phyloP scores from a whole-genome alignment of 2,329 filamentous ascomycete species.

The Sporothrix pallida region DNA sequence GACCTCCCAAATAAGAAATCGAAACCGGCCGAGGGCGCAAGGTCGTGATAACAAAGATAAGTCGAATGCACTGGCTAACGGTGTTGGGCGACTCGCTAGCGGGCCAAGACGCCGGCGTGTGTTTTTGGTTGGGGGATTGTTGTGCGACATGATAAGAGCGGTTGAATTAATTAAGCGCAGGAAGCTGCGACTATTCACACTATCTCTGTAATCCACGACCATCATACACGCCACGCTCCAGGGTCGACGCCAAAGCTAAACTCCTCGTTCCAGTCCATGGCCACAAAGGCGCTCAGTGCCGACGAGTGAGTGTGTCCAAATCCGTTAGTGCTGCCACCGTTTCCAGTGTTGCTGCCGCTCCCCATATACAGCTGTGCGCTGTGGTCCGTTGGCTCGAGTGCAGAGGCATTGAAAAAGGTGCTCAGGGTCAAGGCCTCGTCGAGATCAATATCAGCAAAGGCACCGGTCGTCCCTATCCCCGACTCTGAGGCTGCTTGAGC shows the following conservation, averaged over 20 bases:
- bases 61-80: neutral
- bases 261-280: constrained; percentile 31
- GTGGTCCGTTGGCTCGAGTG: constrained; percentile 4
- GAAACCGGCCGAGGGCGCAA: constrained; percentile 2
- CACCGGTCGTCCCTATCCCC: neutral
- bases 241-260: constrained; percentile 23
- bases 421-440: constrained; percentile 26
- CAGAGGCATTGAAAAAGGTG: constrained; percentile 24
- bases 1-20: neutral
- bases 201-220: neutral
- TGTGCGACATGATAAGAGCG: constrained; percentile 2
- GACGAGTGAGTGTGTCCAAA: neutral
- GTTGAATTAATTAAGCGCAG: constrained; percentile 11
- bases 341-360: neutral
- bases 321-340: neutral
- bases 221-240: neutral
- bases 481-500: neutral
- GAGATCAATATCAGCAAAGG: constrained; percentile 21
- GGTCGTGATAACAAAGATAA: neutral
- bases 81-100: constrained; percentile 19
- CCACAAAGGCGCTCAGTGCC: constrained; percentile 1
- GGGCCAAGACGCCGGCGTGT: constrained; percentile 19
- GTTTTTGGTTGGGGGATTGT: neutral
- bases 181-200: neutral
- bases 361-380: neutral